Base-by-base conservation (phyloP, 2,329 filamentous ascomycete species). In the Colletotrichum camelliae region DNA sequence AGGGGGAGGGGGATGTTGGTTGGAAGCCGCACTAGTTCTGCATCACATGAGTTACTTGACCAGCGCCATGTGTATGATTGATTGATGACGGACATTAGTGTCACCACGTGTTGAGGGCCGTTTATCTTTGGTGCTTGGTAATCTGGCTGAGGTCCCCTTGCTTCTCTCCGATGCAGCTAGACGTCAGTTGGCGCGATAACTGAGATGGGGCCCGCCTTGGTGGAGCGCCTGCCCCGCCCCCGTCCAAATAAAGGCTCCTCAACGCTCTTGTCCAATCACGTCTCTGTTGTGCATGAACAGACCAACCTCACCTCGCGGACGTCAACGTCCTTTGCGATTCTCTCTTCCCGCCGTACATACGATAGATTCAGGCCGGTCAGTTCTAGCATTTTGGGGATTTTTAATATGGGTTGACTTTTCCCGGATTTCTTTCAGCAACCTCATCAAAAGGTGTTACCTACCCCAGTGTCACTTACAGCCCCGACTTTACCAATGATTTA, bases 71-170 rank as follows among this genome's bases (percentile, higher is more conserved):
- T 64, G 33, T 64, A 43, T 65, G 35, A 12, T 65, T 33, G 58
- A 35, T 55, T 24, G 39, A 39, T 39, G 16, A 37, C 24, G 29
- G 24, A n/a, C 33, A 52, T 52, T 64, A 64, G 70, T 24, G 70
- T 57, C 70, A 62, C 43, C 65, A 73, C 55, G 31, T 43, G 65
- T 72, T 55, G 67, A 65, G 64, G 43, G 16, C 27, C 18, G 55
- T 62, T 67, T 52, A 62, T 67, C 70, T 52, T 52, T 16, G 62
- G 27, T 62, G 73, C 69, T 75, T 75, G 73, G 73, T 75, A 75
- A 75, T 75, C 69, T 37, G 29, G n/a, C 18, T 31, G 57, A 29
- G 24, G 39, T 35, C 52, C 18, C 37, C 60, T 37, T 18, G 37
- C 21, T 61, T 39, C 52, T 61, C 60, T 52, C 43, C 43, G 43